Conservation (phyloP, 163 green algal species). For the Smithsoniella earleae region DNA sequence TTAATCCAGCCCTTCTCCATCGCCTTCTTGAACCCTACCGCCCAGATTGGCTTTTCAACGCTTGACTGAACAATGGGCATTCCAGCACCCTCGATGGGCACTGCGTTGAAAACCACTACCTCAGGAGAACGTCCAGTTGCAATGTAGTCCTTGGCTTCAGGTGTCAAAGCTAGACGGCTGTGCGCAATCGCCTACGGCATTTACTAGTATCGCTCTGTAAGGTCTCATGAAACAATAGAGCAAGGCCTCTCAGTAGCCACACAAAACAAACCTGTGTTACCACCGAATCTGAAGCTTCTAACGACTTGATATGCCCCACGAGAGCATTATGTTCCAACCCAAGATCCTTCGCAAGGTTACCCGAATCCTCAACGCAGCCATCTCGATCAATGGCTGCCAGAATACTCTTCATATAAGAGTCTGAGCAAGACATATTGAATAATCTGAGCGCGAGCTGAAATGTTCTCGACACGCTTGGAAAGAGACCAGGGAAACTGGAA, state of each 20-base stretch:
- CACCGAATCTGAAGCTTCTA: slow-evolving; percentile 71
- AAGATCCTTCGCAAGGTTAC: slow-evolving; percentile 43
- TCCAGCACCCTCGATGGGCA: slow-evolving; percentile 60
- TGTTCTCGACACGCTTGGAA: background rate
- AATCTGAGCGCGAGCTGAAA: background rate
- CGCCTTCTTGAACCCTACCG: slow-evolving; percentile 87
- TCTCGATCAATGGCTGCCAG: slow-evolving; percentile 36
- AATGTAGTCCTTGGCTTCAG: slow-evolving; percentile 65
- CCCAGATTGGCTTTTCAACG: slow-evolving; percentile 49
- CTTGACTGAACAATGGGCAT: slow-evolving; percentile 32
- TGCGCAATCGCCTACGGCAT: slow-evolving; percentile 63
- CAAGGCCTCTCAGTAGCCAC: background rate
- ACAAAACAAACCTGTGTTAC: slow-evolving; percentile 52
- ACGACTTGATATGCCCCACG: slow-evolving; percentile 74
- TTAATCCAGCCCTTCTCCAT: slow-evolving; percentile 85
- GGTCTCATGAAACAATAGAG: too few species aligned
- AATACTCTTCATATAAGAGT: slow-evolving; percentile 25
- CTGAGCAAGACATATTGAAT: slow-evolving; percentile 33
- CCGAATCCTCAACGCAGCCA: slow-evolving; percentile 52
- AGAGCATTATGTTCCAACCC: slow-evolving; percentile 61
- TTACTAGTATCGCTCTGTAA: background rate
- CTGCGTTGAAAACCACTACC: slow-evolving; percentile 66
- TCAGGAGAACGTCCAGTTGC: slow-evolving; percentile 64
- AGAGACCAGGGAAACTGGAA: too few species aligned
- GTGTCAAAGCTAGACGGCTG: slow-evolving; percentile 57